These are phyloP conservation scores for Xylariaceae sp. DNA, from an alignment of 2,329 filamentous ascomycete genomes.

Conservation along the genomic window DNA sequence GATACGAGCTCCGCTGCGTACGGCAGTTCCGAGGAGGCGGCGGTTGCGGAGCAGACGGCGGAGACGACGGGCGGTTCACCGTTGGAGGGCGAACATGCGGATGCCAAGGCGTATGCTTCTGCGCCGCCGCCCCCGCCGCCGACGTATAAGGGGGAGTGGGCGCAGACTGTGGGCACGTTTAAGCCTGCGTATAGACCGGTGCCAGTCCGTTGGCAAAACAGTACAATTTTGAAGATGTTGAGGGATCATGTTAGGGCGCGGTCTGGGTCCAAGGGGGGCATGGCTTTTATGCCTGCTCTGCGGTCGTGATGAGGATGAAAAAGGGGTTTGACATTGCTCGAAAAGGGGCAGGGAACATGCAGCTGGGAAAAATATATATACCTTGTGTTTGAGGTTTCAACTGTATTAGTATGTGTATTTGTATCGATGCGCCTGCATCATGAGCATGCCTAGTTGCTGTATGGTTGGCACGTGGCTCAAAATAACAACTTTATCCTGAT, in stretches of 20 bases:
- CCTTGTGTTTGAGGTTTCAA: background rate
- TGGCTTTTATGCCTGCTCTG: constrained; percentile 55
- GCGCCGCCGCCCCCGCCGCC: constrained; percentile 23
- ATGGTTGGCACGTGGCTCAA: no score
- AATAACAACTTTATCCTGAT: no score
- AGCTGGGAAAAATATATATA: background rate
- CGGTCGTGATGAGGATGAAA: constrained; percentile 3
- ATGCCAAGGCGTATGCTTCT: constrained; percentile 22
- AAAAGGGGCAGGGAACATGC: background rate
- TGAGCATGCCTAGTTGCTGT: background rate
- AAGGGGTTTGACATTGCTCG: background rate
- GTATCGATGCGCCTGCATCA: background rate
- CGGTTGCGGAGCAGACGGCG: constrained; percentile 5
- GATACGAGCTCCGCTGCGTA: constrained; percentile 41
- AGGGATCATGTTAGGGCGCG: constrained; percentile 72
- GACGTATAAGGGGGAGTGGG: constrained; percentile 72
- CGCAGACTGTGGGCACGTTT: constrained; percentile 91
- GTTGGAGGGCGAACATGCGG: constrained; percentile 25
- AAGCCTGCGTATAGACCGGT: constrained; percentile 91
- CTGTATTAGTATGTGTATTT: background rate
- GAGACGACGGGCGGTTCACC: constrained; percentile 25
- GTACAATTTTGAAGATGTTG: constrained; percentile 70
- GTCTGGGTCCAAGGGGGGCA: constrained; percentile 46
- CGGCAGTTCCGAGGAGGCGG: constrained; percentile 27
- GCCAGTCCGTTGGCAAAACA: constrained; percentile 76